Conservation (phyloP, 495 filamentous ascomycete genomes). For the Apiosordaria backusii region DNA sequence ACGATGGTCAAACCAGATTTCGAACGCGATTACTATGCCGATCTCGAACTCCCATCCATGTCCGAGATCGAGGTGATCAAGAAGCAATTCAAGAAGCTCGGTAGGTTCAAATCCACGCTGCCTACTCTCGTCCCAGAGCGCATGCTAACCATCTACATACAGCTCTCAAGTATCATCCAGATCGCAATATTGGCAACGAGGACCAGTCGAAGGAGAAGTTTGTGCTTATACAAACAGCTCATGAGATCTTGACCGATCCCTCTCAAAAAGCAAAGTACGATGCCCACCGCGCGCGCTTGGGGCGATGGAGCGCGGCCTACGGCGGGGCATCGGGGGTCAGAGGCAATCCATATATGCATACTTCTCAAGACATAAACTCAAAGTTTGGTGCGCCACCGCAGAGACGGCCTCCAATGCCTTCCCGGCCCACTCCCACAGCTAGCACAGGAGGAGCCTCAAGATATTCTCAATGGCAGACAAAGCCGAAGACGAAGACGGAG, state of each 20-base stretch:
- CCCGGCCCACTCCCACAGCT: slow-evolving; percentile 29
- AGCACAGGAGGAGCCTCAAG: slow-evolving; percentile 16
- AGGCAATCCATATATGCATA: slow-evolving; percentile 52
- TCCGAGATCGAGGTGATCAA: slow-evolving; percentile 72
- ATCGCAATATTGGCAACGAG: slow-evolving; percentile 82
- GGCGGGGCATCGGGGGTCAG: slow-evolving; percentile 43
- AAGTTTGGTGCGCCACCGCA: slow-evolving; percentile 44
- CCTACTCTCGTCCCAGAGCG: neutral
- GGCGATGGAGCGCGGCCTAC: slow-evolving; percentile 30
- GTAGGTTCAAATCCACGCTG: slow-evolving; percentile 41
- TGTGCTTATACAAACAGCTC: slow-evolving; percentile 77
- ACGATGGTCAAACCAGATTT: slow-evolving; percentile 74
- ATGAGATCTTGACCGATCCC: slow-evolving; percentile 75
- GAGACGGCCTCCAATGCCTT: slow-evolving; percentile 34
- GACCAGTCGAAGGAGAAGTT: slow-evolving; percentile 74
- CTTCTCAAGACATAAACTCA: slow-evolving; percentile 36
- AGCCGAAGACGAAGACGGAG: slow-evolving; percentile 53
- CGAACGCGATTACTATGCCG: slow-evolving; percentile 79
- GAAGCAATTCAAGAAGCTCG: slow-evolving; percentile 81
- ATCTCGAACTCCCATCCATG: slow-evolving; percentile 63
- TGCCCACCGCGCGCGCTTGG: slow-evolving; percentile 48
- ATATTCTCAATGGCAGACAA: slow-evolving; percentile 31
- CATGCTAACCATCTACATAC: slow-evolving; percentile 9
- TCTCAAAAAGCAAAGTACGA: slow-evolving; percentile 71
- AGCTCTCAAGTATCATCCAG: slow-evolving; percentile 86